phyloP scores from a whole-genome alignment of 352 stramenopile species.

The Pythium biforme region DNA sequence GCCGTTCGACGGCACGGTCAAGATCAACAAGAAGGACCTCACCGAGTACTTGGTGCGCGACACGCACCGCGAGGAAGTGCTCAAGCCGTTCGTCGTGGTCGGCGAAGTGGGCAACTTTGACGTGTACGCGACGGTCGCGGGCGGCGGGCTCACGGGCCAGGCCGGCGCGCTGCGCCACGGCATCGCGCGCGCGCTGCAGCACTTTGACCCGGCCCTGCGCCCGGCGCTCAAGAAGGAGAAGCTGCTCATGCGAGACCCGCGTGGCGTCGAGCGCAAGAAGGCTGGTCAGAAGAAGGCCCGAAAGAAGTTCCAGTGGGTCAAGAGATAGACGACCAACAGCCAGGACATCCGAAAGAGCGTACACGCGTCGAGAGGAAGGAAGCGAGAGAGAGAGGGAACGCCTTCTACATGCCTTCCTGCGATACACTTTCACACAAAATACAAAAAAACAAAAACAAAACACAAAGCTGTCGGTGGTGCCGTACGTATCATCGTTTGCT shows the following conservation, averaged over 20 bases:
- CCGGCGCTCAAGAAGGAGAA: constrained; percentile 91
- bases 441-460: neutral
- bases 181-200: constrained; percentile 91
- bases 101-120: constrained; percentile 87
- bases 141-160: constrained; percentile 93
- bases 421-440: neutral
- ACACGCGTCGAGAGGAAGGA: neutral
- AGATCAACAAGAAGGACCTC: constrained; percentile 94
- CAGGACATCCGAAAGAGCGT: constrained; percentile 6
- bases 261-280: constrained; percentile 98
- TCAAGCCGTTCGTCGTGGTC: constrained; percentile 75
- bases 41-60: constrained; percentile 92
- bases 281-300: constrained; percentile 93
- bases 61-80: constrained; percentile 87
- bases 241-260: constrained; percentile 92
- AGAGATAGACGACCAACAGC: constrained; percentile 85
- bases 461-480: neutral
- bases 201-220: constrained; percentile 93
- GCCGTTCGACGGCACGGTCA: constrained; percentile 86
- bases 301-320: constrained; percentile 98
- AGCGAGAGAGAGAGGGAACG: neutral
- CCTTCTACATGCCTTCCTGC: neutral
- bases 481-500: neutral
- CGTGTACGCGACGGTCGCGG: constrained; percentile 89
- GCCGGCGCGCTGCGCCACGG: constrained; percentile 93